Evolutionary conservation across 176 grass and related monocot species (phyloP), one percentile per base, ranked within the genome.

Genomic region (Oryza brachyantha): DNA sequence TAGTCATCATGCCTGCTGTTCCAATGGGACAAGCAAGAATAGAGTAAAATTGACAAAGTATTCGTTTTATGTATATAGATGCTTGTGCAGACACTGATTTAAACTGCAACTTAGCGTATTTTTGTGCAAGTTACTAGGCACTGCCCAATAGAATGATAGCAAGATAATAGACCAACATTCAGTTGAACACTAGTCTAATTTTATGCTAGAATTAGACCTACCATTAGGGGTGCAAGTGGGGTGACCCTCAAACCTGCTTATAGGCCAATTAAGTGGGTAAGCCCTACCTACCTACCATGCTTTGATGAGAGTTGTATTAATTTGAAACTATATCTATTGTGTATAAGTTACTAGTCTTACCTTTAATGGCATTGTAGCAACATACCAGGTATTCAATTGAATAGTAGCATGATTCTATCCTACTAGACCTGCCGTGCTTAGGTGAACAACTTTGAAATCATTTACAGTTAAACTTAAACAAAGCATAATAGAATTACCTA

Each of bases 401-500:
- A 38, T 24, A 11, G 27, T 69, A 38, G 55, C 34, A 61, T 55
- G 26, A 26, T 61, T 45, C 7, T 28, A 45, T 26, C 67, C 22
- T 67, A 65, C 43, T 40, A 72, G 34, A 21, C 59, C 67, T 85
- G 65, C 32, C 66, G 22, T 81, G 32, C 17, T 70, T 54, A 43
- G 7, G 19, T 52, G 48, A 52, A 34, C 6, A 76, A 64, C 70
- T 70, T 54, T 64, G 34, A 34, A 82, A 75, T 64, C 63, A 34
- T 64, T 10, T 34, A 84, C 19, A 75, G 45, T 17, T 74, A 21
- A 81, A 70, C 28, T 70, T 42, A 29, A 50, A 76, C 14, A 39
- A 83, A 77, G 41, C 7, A 71, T 50, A 67, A 83, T 9, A 74
- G 2, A 72, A 84, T 88, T 83, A 99, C 96, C 96, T 93, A 77